Base-by-base conservation (phyloP, 768 basidiomycete species). In the Mycena pura region DNA sequence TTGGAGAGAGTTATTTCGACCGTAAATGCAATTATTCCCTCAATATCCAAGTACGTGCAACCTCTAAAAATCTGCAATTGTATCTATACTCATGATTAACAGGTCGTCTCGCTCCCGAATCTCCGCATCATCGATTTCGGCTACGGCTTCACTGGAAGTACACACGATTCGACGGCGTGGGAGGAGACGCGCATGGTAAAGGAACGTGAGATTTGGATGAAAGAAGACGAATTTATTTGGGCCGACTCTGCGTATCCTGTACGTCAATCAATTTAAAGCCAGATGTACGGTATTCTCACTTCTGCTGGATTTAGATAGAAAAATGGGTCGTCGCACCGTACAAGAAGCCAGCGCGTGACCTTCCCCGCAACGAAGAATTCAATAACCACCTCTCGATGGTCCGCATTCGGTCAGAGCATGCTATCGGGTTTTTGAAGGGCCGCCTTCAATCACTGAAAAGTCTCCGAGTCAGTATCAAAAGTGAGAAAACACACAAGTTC, bases 401-500 rank as follows among this genome's bases (percentile, higher is more conserved):
- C 8, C 68, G 67, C 7, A 65, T 75, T 6, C 63, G 52, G 1
- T 75, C 71, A 5, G 74, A 76, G 29, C 73, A 75, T 59, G 61
- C 68, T n/a, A 69, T 75, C 25, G 73, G 74, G 3, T 72, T 54
- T 39, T 62, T 74, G 17, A 76, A 76, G 49, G 75, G 74, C 1
- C 64, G 68, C 11, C 72, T 52, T 14, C 65, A 66, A 15, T 70
- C 65, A 0, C 45, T 73, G 3, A 67, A 66, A 29, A 58, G 66
- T 13, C 58, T 73, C 1, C 67, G 64, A 0, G 43, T 69, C 9
- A 15, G 22, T 5, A 73, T 73, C 61, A 34, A 57, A 3, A 43
- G 65, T 55, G 62, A 57, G 15, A 25, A 22, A 1, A 44, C 52
- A 15, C 50, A 51, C 25, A 51, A 40, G 15, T 51, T 51, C 40